phyloP scores from a whole-genome alignment of 345 rosid genomes.

The Eucalyptus viminalis region DNA sequence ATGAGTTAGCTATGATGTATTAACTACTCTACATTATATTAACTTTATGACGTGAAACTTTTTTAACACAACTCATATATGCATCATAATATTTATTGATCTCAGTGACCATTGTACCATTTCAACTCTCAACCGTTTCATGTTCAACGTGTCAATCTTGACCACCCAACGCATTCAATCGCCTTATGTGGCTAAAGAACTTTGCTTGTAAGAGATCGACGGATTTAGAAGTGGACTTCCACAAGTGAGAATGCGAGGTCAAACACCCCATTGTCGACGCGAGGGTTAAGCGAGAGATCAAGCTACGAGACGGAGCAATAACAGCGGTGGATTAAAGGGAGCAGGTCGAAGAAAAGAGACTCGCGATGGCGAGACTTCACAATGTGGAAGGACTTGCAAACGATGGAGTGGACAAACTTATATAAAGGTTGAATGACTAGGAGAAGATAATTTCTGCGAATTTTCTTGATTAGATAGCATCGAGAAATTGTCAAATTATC shows the following conservation, averaged over 20 bases:
- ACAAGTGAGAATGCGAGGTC: not conserved
- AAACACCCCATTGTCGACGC: not conserved
- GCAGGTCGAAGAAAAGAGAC: not conserved
- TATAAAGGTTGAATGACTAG: not conserved
- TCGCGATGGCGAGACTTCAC: not conserved
- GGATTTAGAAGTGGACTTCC: not conserved
- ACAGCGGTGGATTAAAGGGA: not conserved
- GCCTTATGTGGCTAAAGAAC: not conserved
- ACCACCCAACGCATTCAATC: not conserved
- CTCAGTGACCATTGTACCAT: fast-evolving
- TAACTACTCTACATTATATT: too few species aligned
- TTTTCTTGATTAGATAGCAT: not conserved
- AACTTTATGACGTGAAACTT: too few species aligned
- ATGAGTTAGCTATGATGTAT: too few species aligned
- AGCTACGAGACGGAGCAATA: not conserved
- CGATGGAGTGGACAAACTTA: not conserved
- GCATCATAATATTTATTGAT: not conserved
- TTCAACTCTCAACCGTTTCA: not conserved
- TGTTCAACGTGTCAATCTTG: not conserved
- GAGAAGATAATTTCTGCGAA: not conserved
- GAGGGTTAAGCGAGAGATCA: not conserved
- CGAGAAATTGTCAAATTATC: not conserved
- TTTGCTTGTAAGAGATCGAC: not conserved
- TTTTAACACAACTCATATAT: too few species aligned
- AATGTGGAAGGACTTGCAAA: not conserved